Percentiles rank a stretch among this genome's conserved stretches.
phyloP scores from a whole-genome alignment of 306 rosid species.

The Carpinus viminea region DNA sequence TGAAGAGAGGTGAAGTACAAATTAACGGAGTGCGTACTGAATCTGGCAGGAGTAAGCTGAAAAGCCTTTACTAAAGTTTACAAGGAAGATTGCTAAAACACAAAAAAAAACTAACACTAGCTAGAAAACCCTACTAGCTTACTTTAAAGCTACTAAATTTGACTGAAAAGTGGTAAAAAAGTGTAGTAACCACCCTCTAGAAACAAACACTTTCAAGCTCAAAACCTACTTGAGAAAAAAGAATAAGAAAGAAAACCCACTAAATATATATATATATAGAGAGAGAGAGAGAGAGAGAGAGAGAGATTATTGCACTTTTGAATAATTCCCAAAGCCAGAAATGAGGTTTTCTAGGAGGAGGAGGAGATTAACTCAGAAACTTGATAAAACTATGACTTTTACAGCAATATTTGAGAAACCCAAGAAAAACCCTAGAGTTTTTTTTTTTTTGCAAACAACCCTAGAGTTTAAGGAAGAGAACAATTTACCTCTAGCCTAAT shows the following conservation, averaged over 20 bases:
- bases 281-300: too few relatives aligned
- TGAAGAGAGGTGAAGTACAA: neutral
- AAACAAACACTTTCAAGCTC: constrained; percentile 28
- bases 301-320: neutral
- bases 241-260: neutral
- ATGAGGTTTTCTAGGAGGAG: neutral
- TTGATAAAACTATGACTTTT: neutral
- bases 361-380: neutral
- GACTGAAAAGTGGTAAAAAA: constrained; percentile 50
- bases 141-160: constrained; percentile 28
- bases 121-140: constrained; percentile 12
- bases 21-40: constrained; percentile 19
- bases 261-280: neutral
- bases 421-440: neutral
- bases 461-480: neutral
- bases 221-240: neutral
- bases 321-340: neutral
- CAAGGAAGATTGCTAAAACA: constrained; percentile 23
- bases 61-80: constrained; percentile 19
- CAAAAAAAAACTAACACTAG: constrained; percentile 7
- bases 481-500: neutral
- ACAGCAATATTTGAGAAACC: neutral
- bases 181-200: constrained; percentile 33
- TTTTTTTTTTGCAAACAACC: too few relatives aligned
- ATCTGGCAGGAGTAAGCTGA: constrained; percentile 36